These are phyloP conservation scores for Rhynchospora breviuscula DNA, from an alignment of 176 grass and related monocot genomes.

Conservation along the genomic window DNA sequence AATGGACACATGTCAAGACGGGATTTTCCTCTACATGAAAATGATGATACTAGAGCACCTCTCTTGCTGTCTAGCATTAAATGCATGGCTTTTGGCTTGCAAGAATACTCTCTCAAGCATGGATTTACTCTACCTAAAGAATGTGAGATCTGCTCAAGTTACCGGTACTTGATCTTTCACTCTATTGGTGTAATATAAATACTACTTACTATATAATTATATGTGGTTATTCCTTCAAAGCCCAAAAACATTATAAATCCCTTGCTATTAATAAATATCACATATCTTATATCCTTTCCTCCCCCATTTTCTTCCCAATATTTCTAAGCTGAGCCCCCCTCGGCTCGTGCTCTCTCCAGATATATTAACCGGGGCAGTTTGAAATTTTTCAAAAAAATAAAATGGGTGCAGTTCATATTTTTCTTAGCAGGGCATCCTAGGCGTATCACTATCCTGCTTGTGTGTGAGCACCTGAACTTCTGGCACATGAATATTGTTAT, in stretches of 20 bases:
- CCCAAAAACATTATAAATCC: not conserved
- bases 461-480: not conserved
- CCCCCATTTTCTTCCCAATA: not conserved
- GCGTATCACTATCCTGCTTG: not conserved
- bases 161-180: conserved; percentile 10
- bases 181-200: conserved; percentile 1
- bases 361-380: not conserved
- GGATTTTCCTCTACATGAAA: conserved; percentile 8
- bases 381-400: not conserved
- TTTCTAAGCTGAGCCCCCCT: not conserved
- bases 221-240: not conserved
- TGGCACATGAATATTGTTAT: not conserved
- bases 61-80: conserved; percentile 14
- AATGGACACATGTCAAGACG: not conserved
- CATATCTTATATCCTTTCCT: not conserved
- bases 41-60: not conserved
- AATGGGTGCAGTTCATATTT: not conserved
- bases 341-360: not conserved
- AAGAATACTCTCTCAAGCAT: conserved; percentile 16
- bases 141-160: not conserved
- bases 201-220: not conserved
- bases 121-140: conserved; percentile 8
- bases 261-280: not conserved
- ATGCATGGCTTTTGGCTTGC: conserved; percentile 24
- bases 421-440: not conserved